Evolutionary conservation across 352 stramenopile genomes (phyloP).

Genomic region (Saprolegnia diclina): DNA sequence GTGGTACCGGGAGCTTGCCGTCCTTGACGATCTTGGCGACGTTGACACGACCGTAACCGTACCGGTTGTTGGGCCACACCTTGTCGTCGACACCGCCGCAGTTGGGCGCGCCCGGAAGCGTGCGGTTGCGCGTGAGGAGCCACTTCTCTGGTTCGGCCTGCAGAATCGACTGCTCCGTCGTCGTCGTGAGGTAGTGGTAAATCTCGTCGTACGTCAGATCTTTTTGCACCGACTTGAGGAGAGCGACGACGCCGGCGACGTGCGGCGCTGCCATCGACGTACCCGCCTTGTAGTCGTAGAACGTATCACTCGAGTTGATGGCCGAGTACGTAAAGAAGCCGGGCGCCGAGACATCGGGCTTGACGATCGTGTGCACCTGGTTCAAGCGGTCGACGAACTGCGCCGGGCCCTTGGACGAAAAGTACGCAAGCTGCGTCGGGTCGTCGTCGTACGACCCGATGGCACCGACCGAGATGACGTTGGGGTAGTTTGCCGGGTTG

Average conservation of each 20-base stretch:
- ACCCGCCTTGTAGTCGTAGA: conserved; percentile 31
- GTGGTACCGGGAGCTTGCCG: conserved; percentile 9
- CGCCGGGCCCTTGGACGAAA: conserved; percentile 33
- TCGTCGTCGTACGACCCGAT: conserved; percentile 39
- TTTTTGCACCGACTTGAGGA: conserved; percentile 31
- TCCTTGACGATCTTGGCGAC: conserved; percentile 29
- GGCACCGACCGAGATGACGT: conserved; percentile 35
- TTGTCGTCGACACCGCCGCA: conserved; percentile 45
- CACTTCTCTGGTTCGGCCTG: conserved; percentile 13
- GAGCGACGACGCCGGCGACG: conserved; percentile 35
- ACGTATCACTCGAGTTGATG: conserved; percentile 26
- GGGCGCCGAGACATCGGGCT: conserved; percentile 36
- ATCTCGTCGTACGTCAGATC: conserved; percentile 33
- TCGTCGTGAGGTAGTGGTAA: conserved; percentile 26
- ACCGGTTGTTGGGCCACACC: conserved; percentile 47
- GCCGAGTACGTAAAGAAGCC: conserved; percentile 31
- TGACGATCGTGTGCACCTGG: conserved; percentile 32
- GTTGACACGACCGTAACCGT: conserved; percentile 32
- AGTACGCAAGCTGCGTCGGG: conserved; percentile 34
- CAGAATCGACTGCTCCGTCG: background rate
- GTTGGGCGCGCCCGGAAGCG: conserved; percentile 32
- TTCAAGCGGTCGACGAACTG: conserved; percentile 11
- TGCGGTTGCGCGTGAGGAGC: conserved; percentile 14
- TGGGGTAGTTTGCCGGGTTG: conserved; percentile 33
- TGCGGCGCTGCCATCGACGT: conserved; percentile 37